Percentiles rank a stretch among this genome's conserved stretches.
Evolutionary conservation across 495 filamentous ascomycete species (phyloP).

Genomic region (Daldinia vernicosa): DNA sequence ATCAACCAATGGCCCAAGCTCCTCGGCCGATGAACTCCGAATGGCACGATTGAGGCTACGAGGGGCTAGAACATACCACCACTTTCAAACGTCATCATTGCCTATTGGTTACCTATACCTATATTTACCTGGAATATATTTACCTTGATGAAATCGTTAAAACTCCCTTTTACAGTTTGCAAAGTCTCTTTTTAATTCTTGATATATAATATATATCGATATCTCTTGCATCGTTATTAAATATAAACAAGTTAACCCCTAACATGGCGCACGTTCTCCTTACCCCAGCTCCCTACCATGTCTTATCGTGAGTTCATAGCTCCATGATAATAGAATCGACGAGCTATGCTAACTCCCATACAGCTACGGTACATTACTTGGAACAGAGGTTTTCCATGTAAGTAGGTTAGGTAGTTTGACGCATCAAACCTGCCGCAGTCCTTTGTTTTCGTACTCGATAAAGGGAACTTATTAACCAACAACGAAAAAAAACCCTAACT

Average conservation of each 20-base stretch:
- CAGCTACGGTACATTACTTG: constrained; percentile 83
- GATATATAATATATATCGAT: not conserved
- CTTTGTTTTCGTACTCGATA: not conserved
- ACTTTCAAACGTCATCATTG: constrained; percentile 29
- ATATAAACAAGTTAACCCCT: not conserved
- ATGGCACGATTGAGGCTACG: constrained; percentile 31
- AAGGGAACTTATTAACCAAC: constrained; percentile 7
- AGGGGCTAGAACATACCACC: constrained; percentile 25
- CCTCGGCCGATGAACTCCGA: constrained; percentile 5
- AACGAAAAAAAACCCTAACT: not conserved
- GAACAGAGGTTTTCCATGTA: constrained; percentile 82
- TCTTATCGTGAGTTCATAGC: constrained; percentile 67
- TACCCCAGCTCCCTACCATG: constrained; percentile 77
- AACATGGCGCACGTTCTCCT: constrained; percentile 52
- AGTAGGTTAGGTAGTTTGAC: constrained; percentile 48
- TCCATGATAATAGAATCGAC: constrained; percentile 6
- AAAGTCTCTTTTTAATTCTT: not conserved
- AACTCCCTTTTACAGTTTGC: constrained; percentile 2
- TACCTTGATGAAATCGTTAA: constrained; percentile 21
- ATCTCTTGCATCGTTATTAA: not conserved
- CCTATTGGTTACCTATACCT: constrained; percentile 1
- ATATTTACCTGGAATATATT: too few relatives aligned
- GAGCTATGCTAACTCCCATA: constrained; percentile 16
- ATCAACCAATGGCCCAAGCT: constrained; percentile 28
- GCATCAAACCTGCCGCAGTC: not conserved